Evolutionary conservation across 2,329 filamentous ascomycete genomes (phyloP), one percentile per base, ranked within the genome.

Genomic region (Mycosphaerella sp.): DNA sequence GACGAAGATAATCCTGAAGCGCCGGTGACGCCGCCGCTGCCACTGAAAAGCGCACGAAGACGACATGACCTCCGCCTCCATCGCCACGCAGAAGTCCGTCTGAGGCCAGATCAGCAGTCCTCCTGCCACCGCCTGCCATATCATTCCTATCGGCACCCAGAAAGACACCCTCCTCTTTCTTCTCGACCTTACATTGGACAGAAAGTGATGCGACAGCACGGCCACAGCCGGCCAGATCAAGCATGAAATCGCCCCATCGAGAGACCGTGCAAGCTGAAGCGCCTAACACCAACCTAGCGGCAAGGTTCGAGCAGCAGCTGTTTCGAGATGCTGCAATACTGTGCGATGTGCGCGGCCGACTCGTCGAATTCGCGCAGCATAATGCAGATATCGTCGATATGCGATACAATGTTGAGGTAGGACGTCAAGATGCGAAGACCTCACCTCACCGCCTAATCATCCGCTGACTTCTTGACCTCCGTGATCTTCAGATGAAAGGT

Each of bases 271-370:
- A 28, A 6, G 14, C 42, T 14, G 44, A 41, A 36, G 35, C 47
- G 6, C 12, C 4, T 21, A 14, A 8, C 45, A 28, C 17, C 12
- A 47, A 50, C 18, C 53, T 54, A 35, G 36, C 49, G 47, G 3
- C 32, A 13, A 52, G 48, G 13, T 75, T 75, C 41, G 68, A 73
- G 45, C 70, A 66, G 40, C 62, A 65, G 18, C 68, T 73, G 0
- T 73, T 73, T 41, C 67, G 69, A 6, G 73, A 74, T 50, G 67
- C 71, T 1, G 71, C 70, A 6, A 69, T 73, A 7, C 58, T 75
- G 4, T 74, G 73, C 55, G 71, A 74, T 46, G 66, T 73, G 3
- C 69, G 68, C 9, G 70, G 67, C 9, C 65, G 49, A 12, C 52
- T 68, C 1, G 68, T 74, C 13, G 71, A 76, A 53, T 73, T 71